Evolutionary conservation across 2,329 filamentous ascomycete genomes (phyloP), one percentile per base, ranked within the genome.

Genomic region (Fusarium pilosicola): DNA sequence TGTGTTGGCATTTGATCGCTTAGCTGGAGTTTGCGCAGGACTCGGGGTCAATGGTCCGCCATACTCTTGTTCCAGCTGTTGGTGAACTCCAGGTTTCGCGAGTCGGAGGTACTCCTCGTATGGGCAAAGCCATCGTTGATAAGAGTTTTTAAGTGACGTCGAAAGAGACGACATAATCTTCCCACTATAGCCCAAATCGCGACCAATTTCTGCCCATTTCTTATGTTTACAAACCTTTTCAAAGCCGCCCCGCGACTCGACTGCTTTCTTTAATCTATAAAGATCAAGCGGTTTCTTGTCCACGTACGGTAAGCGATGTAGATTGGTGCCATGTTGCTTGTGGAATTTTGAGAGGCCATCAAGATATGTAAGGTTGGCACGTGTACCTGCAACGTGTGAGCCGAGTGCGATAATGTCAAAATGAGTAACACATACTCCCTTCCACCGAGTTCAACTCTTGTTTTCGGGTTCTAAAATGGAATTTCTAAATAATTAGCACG

Each of bases 81-180:
- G 95, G 77, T 98, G 96, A n/a, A 98, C 95, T 36, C 95, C 94
- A 7, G 96, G 96, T 81, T 98, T 98, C 59, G 94, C 96, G 20
- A 96, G 86, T 59, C 93, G 90, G 48, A 99, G 85, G 80, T 97
- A 99, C 72, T 98, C 95, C 82, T 99, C 96, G 78, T 98, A 99
- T 0, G 96, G 96, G 79, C 95, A 94, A 7, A 99, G 90, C 94
- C 96, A 99, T 83, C 96, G 92, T 81, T 97, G 95, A 78, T 97
- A 99, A 1, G 96, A 98, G 82, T 99, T 99, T 82, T 98, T 99
- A 46, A 99, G 88, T 10, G 96, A 98, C 0, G 96, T 99, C 11
- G 96, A 99, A 52, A 99, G 86, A 14, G 96, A 98, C 6, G 96
- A 98, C 96, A 99, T 99, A 73, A 99, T 99, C 86, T 99, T 99